Evolutionary conservation across 306 rosid species (phyloP).

Genomic region (Cucumis melo): DNA sequence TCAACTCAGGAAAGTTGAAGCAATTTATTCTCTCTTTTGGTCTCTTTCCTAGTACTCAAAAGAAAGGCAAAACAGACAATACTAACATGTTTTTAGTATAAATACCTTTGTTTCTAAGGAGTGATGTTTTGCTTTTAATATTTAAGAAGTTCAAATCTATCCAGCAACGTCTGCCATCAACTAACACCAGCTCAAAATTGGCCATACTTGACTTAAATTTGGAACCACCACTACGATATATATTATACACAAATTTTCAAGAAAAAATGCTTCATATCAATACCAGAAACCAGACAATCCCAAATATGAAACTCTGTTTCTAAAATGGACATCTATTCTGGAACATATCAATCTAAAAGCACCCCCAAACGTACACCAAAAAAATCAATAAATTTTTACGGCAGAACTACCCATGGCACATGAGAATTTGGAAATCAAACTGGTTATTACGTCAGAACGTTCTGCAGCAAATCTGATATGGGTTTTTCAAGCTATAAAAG

Average conservation of each 20-base stretch:
- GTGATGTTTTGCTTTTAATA: neutral
- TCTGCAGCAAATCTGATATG: neutral
- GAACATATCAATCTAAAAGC: conserved; percentile 12
- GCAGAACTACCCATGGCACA: conserved; percentile 15
- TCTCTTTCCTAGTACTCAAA: neutral
- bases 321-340: conserved; percentile 1
- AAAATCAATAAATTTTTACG: conserved; percentile 25
- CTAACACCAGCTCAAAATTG: neutral
- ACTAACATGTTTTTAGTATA: neutral
- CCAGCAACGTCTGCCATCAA: no score
- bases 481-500: conserved; percentile 39
- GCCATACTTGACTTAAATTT: neutral
- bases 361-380: conserved; percentile 5
- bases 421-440: conserved; percentile 1
- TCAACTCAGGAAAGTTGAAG: neutral
- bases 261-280: neutral
- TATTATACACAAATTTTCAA: neutral
- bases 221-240: neutral
- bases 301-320: conserved; percentile 1
- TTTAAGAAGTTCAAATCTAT: neutral
- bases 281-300: conserved; percentile 3
- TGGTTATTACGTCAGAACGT: neutral
- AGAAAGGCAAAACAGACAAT: neutral
- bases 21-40: neutral
- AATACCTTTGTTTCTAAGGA: neutral